Evolutionary conservation across 202 grass and related monocot genomes (phyloP), one percentile per base, ranked within the genome.

Genomic region (Schoenoplectus tabernaemontani): DNA sequence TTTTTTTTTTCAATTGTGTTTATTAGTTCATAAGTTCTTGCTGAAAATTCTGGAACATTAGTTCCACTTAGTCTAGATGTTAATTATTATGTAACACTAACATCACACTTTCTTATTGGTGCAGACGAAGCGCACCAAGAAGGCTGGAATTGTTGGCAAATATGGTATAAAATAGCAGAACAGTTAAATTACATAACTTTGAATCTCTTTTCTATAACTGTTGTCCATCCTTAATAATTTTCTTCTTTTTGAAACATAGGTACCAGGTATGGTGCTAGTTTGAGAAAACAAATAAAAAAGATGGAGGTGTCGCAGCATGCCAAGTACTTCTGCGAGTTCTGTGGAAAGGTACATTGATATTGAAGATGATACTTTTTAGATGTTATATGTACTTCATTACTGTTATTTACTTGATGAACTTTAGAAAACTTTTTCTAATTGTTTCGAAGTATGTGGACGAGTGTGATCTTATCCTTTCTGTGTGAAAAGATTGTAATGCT

Each of bases 271-370:
- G 96, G 96, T 96, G 96, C 96, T 62, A 99, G 96, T 81, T 87
- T 96, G 79, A 85, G 96, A 81, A 99, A 99, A 83, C 92, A 98
- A 81, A 98, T 98, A 72, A 94, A 98, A 83, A 98, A 98, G 78
- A 98, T 98, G 91, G 91, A 98, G 72, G 91, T 94, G 43, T 94
- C 95, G 37, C 89, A 98, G 81, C 91, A 94, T 70, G 89, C 91
- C 64, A 98, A 94, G 89, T 94, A 98, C 54, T 98, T 98, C 83
- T 98, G 95, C 8, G 91, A 94, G 85, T 94, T 98, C 73, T 94
- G 89, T 72, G 95, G 95, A 32, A 94, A 98, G 89, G 89, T 90
- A 78, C 8, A 4, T 65, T 16, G 6, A 33, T 36, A 13, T n/a
- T 32, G 7, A 32, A 33, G 16, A 9, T 34, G 9, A 28, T 50